These are phyloP conservation scores for Penicillium arizonense DNA, from an alignment of 495 filamentous ascomycete species.

Conservation along the genomic window DNA sequence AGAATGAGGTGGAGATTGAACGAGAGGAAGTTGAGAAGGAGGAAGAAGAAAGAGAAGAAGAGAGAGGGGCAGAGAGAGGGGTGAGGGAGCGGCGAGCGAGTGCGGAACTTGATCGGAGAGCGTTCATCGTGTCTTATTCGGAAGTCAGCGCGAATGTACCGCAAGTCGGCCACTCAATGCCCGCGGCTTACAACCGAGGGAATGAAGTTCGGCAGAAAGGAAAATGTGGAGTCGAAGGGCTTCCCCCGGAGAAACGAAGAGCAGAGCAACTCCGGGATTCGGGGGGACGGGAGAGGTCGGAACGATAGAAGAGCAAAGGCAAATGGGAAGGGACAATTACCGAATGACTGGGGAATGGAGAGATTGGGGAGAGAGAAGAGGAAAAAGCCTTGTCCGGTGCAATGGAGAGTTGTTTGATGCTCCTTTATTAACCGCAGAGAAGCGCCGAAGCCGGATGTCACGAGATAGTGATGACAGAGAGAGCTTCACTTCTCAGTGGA, in stretches of 20 bases:
- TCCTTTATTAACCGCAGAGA: constrained; percentile 17
- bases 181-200: constrained; percentile 27
- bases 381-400: constrained; percentile 36
- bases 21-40: constrained; percentile 21
- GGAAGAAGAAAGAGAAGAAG: constrained; percentile 29
- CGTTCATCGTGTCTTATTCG: constrained; percentile 28
- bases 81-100: constrained; percentile 39
- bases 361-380: constrained; percentile 11
- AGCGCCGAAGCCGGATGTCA: constrained; percentile 42
- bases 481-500: background rate
- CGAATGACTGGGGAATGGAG: constrained; percentile 8
- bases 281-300: constrained; percentile 26
- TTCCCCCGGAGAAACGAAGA: constrained; percentile 3
- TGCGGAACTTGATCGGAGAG: constrained; percentile 45
- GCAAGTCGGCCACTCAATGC: constrained; percentile 4
- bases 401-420: constrained; percentile 3
- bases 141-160: constrained; percentile 17
- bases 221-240: constrained; percentile 19
- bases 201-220: constrained; percentile 33
- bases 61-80: constrained; percentile 35
- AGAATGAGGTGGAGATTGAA: constrained; percentile 29
- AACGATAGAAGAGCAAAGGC: constrained; percentile 3
- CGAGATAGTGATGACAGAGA: constrained; percentile 15
- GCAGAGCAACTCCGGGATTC: constrained; percentile 6
- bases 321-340: constrained; percentile 18